Evolutionary conservation across 2,329 filamentous ascomycete species (phyloP), one percentile per base, ranked within the genome.

Genomic region (Aquanectria penicillioides): DNA sequence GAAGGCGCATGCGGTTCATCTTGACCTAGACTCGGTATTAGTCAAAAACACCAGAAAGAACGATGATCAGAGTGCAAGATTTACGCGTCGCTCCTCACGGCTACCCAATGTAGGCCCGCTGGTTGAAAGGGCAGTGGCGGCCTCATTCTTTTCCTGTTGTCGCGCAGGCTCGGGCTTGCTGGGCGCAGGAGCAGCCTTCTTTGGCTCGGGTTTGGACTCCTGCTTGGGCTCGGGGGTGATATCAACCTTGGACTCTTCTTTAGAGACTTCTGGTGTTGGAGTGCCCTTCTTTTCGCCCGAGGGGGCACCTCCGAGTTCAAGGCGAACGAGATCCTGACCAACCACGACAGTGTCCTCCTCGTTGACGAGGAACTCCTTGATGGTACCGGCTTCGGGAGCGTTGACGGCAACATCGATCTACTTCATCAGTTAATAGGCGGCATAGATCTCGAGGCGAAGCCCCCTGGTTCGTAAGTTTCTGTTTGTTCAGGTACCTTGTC

Each of bases 1-100:
- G 90, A 61, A 98, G 87, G 66, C 95, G 93, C 95, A 99, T 99
- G 66, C 95, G 93, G 84, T 98, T 98, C 95, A 99, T 99, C 86
- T 99, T 99, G 72, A 98, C 93, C 92, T 95, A 70, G 54, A 63
- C 18, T 49, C 8, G 46, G 23, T 12, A 8, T 64, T 46, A 64
- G 52, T n/a, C 13, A 56, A 33, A 6, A 26, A 58, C 6, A 56
- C 43, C 4, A 12, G 18, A 6, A 20, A 10, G 23, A 20, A 6
- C 10, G 55, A 20, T 12, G 22, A 13, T 8, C 9, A 15, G 11
- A 18, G 5, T 8, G 5, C 2, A 8, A 11, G 33, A 81, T 91
- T 67, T 87, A 94, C 93, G 61, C 93, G 88, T 65, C 92, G 90
- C 82, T 99, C 94, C 69, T 95, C 92, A 56, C 94, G 90, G 78